Conservation (phyloP, 2,329 filamentous ascomycete genomes). For the Colletotrichum lini region DNA sequence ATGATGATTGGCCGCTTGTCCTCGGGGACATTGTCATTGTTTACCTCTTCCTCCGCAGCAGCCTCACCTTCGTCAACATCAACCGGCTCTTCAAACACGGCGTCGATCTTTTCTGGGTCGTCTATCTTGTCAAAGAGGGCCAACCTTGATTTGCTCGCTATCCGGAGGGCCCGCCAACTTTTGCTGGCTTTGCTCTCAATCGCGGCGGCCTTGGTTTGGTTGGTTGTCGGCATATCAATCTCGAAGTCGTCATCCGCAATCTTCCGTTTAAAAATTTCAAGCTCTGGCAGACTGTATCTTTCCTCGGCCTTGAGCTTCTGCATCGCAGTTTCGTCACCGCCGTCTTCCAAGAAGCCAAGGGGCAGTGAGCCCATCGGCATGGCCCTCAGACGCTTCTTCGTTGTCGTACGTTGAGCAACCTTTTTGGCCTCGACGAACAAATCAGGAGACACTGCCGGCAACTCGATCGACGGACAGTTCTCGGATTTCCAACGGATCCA, state of each 20-base stretch:
- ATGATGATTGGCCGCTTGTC: conserved; percentile 74
- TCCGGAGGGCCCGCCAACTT: conserved; percentile 88
- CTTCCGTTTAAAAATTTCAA: conserved; percentile 78
- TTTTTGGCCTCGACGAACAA: conserved; percentile 80
- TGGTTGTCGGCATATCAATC: conserved; percentile 82
- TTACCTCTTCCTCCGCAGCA: conserved; percentile 50
- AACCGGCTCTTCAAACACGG: conserved; percentile 67
- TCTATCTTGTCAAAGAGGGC: conserved; percentile 90
- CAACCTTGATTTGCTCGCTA: conserved; percentile 82
- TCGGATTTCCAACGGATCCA: conserved; percentile 99
- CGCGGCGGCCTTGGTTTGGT: conserved; percentile 68
- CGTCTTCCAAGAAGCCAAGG: conserved; percentile 83
- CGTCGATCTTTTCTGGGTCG: conserved; percentile 78
- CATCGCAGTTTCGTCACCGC: conserved; percentile 69
- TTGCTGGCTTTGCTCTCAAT: conserved; percentile 87
- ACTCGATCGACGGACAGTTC: conserved; percentile 89
- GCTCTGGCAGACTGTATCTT: conserved; percentile 78
- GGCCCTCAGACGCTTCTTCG: conserved; percentile 78
- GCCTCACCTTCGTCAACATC: conserved; percentile 55
- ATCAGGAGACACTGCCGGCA: conserved; percentile 76
- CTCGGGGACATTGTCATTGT: conserved; percentile 56
- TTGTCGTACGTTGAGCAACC: conserved; percentile 75
- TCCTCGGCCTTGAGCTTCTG: conserved; percentile 76
- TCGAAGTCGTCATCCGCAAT: conserved; percentile 89
- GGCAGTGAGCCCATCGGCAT: conserved; percentile 81